Conservation (phyloP, 352 stramenopile species). For the Saprolegnia diclina region DNA sequence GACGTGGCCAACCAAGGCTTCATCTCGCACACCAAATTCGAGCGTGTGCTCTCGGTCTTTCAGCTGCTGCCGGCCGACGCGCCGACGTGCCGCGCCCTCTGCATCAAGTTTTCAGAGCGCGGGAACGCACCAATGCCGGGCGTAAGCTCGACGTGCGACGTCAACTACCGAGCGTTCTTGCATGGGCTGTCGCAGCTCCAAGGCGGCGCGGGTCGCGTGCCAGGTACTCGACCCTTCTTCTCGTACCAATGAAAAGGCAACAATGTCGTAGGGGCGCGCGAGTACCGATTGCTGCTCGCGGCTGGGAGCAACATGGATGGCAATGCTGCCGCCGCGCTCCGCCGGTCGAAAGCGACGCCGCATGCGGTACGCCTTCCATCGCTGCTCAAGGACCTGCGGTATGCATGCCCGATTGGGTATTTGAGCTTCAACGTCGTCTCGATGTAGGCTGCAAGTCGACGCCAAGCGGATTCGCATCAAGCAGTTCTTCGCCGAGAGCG, state of each 20-base stretch:
- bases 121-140: slow-evolving; percentile 38
- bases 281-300: slow-evolving; percentile 1
- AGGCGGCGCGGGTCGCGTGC: slow-evolving; percentile 29
- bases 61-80: slow-evolving; percentile 45
- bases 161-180: slow-evolving; percentile 80
- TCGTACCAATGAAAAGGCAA: not conserved
- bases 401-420: not conserved
- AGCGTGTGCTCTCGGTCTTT: slow-evolving; percentile 79
- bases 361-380: slow-evolving; percentile 29
- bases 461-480: slow-evolving; percentile 71
- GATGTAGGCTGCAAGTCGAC: slow-evolving; percentile 41
- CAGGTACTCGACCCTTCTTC: slow-evolving; percentile 4
- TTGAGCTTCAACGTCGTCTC: not conserved
- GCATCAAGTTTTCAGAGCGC: slow-evolving; percentile 73
- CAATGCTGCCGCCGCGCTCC: not conserved
- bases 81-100: slow-evolving; percentile 41
- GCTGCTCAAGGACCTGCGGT: slow-evolving; percentile 52
- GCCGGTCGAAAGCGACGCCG: slow-evolving; percentile 1
- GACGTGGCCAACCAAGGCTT: slow-evolving; percentile 70
- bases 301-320: not conserved
- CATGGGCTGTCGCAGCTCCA: slow-evolving; percentile 39
- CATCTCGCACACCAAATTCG: slow-evolving; percentile 71
- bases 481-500: slow-evolving; percentile 72
- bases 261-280: not conserved
- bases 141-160: slow-evolving; percentile 68